Evolutionary conservation across 1,284 basidiomycete species (phyloP).

Genomic region (Anthracocystis panici-leucophaei): DNA sequence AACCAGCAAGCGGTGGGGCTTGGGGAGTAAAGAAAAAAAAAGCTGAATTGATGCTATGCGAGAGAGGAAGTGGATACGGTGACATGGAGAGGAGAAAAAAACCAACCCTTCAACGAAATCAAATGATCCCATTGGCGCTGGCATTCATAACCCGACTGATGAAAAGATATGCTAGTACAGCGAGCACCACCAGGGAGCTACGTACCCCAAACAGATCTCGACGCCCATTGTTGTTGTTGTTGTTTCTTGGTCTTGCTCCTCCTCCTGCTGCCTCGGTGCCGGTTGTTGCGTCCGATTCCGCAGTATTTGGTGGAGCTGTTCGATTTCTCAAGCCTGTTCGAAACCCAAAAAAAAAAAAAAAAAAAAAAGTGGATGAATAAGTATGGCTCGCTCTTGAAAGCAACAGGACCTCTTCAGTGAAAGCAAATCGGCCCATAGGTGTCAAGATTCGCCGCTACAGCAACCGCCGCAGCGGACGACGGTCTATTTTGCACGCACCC

Average conservation of each 20-base stretch:
- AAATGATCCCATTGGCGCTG: conserved; percentile 45
- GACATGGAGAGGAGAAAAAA: neutral
- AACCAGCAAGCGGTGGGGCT: no score
- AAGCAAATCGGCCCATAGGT: conserved; percentile 9
- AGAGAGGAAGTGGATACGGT: neutral
- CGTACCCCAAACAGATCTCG: conserved; percentile 45
- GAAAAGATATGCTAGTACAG: conserved; percentile 57
- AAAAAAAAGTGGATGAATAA: conserved; percentile 6
- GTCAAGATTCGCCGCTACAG: neutral
- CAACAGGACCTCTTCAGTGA: neutral
- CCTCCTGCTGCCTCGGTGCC: neutral
- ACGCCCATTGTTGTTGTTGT: conserved; percentile 16
- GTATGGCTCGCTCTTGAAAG: neutral
- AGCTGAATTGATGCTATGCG: conserved; percentile 11
- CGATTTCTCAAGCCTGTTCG: conserved; percentile 27
- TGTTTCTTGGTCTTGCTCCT: conserved; percentile 8
- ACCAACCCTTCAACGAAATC: conserved; percentile 3
- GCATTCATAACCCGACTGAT: conserved; percentile 52
- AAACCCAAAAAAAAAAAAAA: no score
- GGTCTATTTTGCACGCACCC: conserved; percentile 32
- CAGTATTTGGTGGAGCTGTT: neutral
- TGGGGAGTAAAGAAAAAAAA: neutral
- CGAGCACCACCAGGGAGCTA: conserved; percentile 49
- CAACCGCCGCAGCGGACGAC: neutral
- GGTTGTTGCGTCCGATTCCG: neutral